Percentiles rank a stretch among this genome's conserved stretches.
phyloP scores from a whole-genome alignment of 73 alveolate genomes.

The Paramecium tetraurelia region DNA sequence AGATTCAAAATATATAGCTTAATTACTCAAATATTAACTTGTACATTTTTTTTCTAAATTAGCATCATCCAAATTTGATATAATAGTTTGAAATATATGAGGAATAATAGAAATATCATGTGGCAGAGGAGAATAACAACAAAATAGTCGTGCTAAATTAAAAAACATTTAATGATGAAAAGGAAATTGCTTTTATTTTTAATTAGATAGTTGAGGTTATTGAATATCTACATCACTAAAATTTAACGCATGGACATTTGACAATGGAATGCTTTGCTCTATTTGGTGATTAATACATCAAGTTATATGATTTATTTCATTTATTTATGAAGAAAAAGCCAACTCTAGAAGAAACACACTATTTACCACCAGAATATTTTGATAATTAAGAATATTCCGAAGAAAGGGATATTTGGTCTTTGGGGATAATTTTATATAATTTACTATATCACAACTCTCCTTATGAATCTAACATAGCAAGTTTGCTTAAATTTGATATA shows the following conservation, averaged over 20 bases:
- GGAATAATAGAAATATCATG: not conserved
- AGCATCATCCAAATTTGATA: not conserved
- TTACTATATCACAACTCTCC: not conserved
- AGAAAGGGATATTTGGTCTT: not conserved
- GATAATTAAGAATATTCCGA: not conserved
- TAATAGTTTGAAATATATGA: not conserved
- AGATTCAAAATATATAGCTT: not conserved
- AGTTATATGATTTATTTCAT: not conserved
- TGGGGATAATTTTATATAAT: not conserved
- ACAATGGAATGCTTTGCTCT: not conserved
- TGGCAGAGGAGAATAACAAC: not conserved
- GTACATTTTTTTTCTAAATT: not conserved
- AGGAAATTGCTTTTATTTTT: not conserved
- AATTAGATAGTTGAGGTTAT: not conserved
- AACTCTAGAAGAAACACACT: not conserved
- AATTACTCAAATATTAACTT: not conserved
- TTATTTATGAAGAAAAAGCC: not conserved
- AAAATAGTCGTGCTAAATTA: not conserved
- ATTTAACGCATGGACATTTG: not conserved
- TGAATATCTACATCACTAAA: not conserved
- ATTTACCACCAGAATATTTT: not conserved
- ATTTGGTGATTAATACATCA: not conserved
- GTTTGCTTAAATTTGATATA: not conserved
- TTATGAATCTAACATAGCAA: not conserved
- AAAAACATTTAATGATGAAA: not conserved